These are phyloP conservation scores for Ambispora gerdemannii DNA, from an alignment of 192 early-diverging fungal species.

Conservation along the genomic window DNA sequence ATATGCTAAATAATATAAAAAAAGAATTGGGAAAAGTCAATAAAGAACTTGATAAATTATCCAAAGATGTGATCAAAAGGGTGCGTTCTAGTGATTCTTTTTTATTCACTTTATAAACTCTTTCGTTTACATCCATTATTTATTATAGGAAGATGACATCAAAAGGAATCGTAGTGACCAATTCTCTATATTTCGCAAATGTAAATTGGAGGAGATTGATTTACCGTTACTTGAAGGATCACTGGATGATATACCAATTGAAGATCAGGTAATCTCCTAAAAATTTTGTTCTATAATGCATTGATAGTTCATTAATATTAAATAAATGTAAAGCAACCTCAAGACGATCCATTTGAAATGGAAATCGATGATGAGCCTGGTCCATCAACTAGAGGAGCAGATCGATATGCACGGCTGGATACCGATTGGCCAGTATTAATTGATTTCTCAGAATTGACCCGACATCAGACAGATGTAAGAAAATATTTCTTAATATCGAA, in stretches of 20 bases:
- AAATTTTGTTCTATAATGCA: conserved; percentile 16
- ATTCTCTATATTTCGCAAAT: conserved; percentile 75
- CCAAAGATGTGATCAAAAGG: conserved; percentile 57
- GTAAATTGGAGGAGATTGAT: conserved; percentile 92
- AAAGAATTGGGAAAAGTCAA: conserved; percentile 54
- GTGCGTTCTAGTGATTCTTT: conserved; percentile 21
- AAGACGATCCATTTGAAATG: conserved; percentile 40
- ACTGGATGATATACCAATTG: conserved; percentile 72
- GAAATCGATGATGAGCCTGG: conserved; percentile 44
- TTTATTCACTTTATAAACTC: background rate
- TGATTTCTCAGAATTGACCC: conserved; percentile 57
- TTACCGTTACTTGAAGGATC: conserved; percentile 75
- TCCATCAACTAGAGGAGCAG: conserved; percentile 5
- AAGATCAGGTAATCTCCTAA: conserved; percentile 52
- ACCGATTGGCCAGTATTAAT: conserved; percentile 56
- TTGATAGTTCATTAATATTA: background rate
- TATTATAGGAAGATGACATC: conserved; percentile 61
- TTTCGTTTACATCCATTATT: background rate
- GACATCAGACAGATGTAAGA: conserved; percentile 44
- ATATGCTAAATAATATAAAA: conserved; percentile 53
- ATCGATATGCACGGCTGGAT: conserved; percentile 23
- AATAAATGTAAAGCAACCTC: conserved; percentile 23
- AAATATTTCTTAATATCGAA: too few species aligned
- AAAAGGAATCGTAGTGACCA: conserved; percentile 76
- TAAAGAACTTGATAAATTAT: conserved; percentile 65